A percentile compares a stretch with the other conserved stretches of the same genome.
Conservation (phyloP, 2,329 filamentous ascomycete species). For the Apiospora hydei region DNA sequence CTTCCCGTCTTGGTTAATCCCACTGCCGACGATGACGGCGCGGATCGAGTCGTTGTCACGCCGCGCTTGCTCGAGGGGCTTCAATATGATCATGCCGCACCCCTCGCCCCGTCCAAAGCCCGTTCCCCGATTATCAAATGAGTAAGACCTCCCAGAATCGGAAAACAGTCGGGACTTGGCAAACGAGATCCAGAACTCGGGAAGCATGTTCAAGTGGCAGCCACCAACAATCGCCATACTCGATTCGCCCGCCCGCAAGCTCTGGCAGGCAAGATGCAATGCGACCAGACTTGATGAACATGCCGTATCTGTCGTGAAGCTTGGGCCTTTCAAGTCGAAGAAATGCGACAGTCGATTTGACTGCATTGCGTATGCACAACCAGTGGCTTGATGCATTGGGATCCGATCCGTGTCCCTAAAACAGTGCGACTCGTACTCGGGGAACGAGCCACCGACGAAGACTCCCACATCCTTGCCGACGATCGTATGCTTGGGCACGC, state of each 20-base stretch:
- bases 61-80: slow-evolving; percentile 62
- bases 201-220: slow-evolving; percentile 55
- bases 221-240: slow-evolving; percentile 55
- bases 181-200: slow-evolving; percentile 55
- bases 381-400: slow-evolving; percentile 59
- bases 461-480: slow-evolving; percentile 58
- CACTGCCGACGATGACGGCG: slow-evolving; percentile 58
- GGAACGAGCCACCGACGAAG: slow-evolving; percentile 55
- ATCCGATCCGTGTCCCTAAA: slow-evolving; percentile 54
- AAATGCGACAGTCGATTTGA: slow-evolving; percentile 63
- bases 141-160: slow-evolving; percentile 58
- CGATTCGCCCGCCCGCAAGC: slow-evolving; percentile 54
- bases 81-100: slow-evolving; percentile 61
- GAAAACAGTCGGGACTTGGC: slow-evolving; percentile 57
- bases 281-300: slow-evolving; percentile 60
- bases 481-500: slow-evolving; percentile 54
- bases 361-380: slow-evolving; percentile 58
- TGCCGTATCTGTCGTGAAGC: slow-evolving; percentile 59
- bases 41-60: slow-evolving; percentile 61
- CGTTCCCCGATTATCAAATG: slow-evolving; percentile 58
- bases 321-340: slow-evolving; percentile 62
- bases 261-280: slow-evolving; percentile 58
- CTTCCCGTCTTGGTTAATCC: slow-evolving; percentile 63
- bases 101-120: slow-evolving; percentile 71
- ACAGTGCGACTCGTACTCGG: slow-evolving; percentile 56